Base-by-base conservation (phyloP, 2,329 filamentous ascomycete species). In the Trichothecium sympodiale region DNA sequence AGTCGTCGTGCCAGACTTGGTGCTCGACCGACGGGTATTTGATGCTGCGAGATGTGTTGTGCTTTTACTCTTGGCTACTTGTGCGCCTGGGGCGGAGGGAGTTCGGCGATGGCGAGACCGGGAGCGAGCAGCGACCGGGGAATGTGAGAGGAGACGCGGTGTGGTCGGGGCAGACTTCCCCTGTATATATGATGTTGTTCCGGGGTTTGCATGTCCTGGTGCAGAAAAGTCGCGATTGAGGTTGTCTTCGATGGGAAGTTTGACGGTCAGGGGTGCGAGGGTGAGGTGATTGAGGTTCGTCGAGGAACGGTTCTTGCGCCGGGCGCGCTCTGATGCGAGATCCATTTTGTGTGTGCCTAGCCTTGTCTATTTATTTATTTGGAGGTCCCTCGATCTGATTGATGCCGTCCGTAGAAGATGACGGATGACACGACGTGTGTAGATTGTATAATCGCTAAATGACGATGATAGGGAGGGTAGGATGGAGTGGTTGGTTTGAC, bases 111-210 rank as follows among this genome's bases (percentile, higher is more conserved):
- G 61, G 29, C 64, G 59, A 23, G 64, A 65, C 40, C 59, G 61
- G 17, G 65, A 68, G 32, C 62, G 60, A 17, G 67, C 59, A 27
- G 63, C 62, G 6, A 67, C 69, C 16, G 69, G 67, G 6, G 73
- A 74, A 37, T 66, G 69, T 15, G 72, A 70, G 30, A 82, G 64
- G 18, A 81, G 67, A 16, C 74, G 67, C 7, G 77, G 77, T 3
- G 77, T 80, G 2, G 74, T 71, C 5, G 77, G 77, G 2, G 74
- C 73, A 16, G 77, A 78, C 47, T 70, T 73, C 46, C 68, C 71
- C 50, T 77, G 66, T 13, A 79, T 62, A 47, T 80, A 79, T 14
- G 73, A 77, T 8, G 52, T 47, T 31, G 43, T 48, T 32, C 40
- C 41, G 27, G 41, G 48, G 25, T 60, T 50, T 26, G 46, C 41